Base-by-base conservation (phyloP, 2,329 filamentous ascomycete species). In the Pyrenophora teres region DNA sequence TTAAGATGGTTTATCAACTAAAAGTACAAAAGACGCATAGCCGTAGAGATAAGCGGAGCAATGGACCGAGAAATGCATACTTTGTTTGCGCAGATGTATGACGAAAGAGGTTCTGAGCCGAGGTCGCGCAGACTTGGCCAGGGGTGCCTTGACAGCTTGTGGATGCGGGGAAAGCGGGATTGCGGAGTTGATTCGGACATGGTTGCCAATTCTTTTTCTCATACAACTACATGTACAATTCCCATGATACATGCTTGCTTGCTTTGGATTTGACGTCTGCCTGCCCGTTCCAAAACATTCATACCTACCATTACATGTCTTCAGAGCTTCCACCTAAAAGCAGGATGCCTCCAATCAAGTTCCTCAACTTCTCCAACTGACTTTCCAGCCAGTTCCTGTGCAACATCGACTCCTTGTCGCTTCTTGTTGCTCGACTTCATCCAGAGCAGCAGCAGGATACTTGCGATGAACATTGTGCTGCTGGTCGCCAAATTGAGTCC, bases 401-500 rank as follows among this genome's bases (percentile, higher is more conserved):
- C 84, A 3, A 83, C 74, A 65, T 84, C 79, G 37, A 77, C 77
- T n/a, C 61, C 64, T 16, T 81, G 81, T 42, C 85, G 78, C 62
- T 77, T 80, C 65, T 76, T 80, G 64, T 90, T 90, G 60, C 88
- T 83, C 66, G 68, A 71, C 44, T 76, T 77, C 79, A 89, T 88
- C 83, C 84, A 90, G 1, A 80, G 57, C 56, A 83, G 74, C 31
- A 87, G 67, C 0, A 63, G 42, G 0, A 80, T 77, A 4, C 77
- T 76, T 3, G 80, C 48, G 1, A 89, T 46, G 10, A 89, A 66
- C 1, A 83, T 83, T 1, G 75, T 74, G n/a, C 77, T 78, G n/a
- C 78, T 78, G 0, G 83, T 85, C 0, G 83, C 87, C 37, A 89
- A 64, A 65, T 90, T 90, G 31, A 90, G 69, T 0, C 87, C 87